Conservation (phyloP, 176 grass and related monocot species). For the Hordeum marinum region DNA sequence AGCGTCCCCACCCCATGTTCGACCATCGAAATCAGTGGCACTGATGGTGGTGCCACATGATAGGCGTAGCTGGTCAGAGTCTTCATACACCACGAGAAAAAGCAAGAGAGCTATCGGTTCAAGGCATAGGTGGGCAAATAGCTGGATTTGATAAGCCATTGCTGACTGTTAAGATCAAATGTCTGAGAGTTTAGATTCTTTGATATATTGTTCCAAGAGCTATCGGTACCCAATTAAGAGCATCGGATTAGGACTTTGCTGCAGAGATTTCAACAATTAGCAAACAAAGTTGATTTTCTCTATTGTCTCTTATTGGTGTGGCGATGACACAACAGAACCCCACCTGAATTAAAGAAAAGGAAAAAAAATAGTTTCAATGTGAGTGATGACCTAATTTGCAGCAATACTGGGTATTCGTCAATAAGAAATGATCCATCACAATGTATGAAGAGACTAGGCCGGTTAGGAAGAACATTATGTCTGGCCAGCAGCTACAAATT, state of each 20-base stretch:
- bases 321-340: not conserved
- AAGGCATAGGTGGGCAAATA: not conserved
- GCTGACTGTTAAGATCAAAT: not conserved
- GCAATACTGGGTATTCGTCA: not conserved
- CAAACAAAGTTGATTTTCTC: not conserved
- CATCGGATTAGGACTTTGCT: not conserved
- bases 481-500: not conserved
- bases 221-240: not conserved
- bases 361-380: not conserved
- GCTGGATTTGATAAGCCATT: not conserved
- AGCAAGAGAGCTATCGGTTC: not conserved
- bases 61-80: constrained; percentile 21
- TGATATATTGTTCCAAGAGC: not conserved
- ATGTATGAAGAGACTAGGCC: not conserved
- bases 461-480: too few relatives aligned
- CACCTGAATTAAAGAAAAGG: not conserved
- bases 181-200: not conserved
- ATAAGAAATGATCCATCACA: not conserved
- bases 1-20: constrained; percentile 28
- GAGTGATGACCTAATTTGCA: not conserved
- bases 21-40: not conserved
- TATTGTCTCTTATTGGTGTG: not conserved
- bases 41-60: constrained; percentile 28
- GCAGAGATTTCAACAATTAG: not conserved
- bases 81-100: not conserved